Evolutionary conservation across 192 early-diverging fungal species (phyloP), one percentile per base, ranked within the genome.

Genomic region (Coemansia sp.): DNA sequence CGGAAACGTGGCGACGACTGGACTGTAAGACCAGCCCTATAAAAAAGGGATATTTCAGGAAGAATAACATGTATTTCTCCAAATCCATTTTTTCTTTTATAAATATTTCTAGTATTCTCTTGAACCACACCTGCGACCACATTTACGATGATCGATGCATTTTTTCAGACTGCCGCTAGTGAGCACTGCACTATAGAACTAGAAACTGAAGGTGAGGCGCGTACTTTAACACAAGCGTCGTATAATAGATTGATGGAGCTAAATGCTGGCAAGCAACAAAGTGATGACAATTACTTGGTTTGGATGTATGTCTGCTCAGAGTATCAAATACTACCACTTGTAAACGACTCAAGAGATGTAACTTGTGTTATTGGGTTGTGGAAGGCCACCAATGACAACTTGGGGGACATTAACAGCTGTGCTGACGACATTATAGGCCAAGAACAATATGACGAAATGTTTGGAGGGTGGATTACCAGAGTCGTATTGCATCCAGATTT

Each of bases 331-430:
- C 16, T 55, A 12, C 54, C 54, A 55, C 54, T 55, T 15, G 27
- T 5, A 55, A 55, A 11, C 27, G 27, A 55, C 3, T 55, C 54
- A 55, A 55, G 9, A 3, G 54, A 55, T 15, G 27, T 55, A 10
- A 31, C 7, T 15, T 55, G 54, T 27, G 54, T 55, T 31, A 55
- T 55, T 31, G 54, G 54, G 7, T 15, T 55, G 54, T 55, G 54
- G 54, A 55, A 13, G 24, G 54, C 10, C 12, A 55, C 27, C 7
- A 5, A 12, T 13, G 27, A 29, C 12, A 55, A 2, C 0, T 27
- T 55, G 27, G 54, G 54, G 12, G 54, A 55, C 31, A 31, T 55
- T 27, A 55, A 55, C 54, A 55, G 54, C 12, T 55, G 54, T 31
- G 54, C 54, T 0, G 54, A 55, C 27, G 54, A 55, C 15, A 55